A percentile compares a stretch with the other conserved stretches of the same genome.
Conservation (phyloP, 257 asterid genomes). For the Prunella vulgaris region DNA sequence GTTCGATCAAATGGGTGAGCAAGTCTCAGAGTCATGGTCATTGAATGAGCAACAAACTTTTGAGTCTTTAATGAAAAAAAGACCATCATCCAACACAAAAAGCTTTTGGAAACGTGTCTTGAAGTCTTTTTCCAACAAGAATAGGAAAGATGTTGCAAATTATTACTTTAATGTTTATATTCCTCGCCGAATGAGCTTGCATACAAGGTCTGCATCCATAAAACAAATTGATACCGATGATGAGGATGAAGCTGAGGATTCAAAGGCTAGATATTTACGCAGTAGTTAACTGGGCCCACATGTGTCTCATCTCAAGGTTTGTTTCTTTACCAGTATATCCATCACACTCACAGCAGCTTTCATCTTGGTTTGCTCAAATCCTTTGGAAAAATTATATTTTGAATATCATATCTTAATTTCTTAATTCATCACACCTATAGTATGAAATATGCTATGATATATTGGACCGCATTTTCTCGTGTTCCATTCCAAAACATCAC, state of each 20-base stretch:
- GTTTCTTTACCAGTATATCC: constrained; percentile 16
- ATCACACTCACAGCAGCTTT: neutral
- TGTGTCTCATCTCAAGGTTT: constrained; percentile 21
- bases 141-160: constrained; percentile 32
- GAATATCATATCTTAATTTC: neutral
- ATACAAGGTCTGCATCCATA: constrained; percentile 32
- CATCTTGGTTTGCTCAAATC: constrained; percentile 2
- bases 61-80: constrained; percentile 44
- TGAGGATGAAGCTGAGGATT: constrained; percentile 38
- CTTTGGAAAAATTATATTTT: neutral
- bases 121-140: constrained; percentile 43
- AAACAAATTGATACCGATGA: constrained; percentile 47
- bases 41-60: constrained; percentile 43
- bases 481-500: neutral
- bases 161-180: constrained; percentile 67
- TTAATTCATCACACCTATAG: constrained; percentile 1
- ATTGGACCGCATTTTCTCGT: neutral
- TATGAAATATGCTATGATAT: neutral
- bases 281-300: constrained; percentile 12
- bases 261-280: constrained; percentile 37
- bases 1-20: constrained; percentile 76
- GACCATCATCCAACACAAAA: constrained; percentile 31
- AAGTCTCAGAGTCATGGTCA: constrained; percentile 52
- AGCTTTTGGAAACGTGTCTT: constrained; percentile 50
- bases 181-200: constrained; percentile 46